phyloP scores from a whole-genome alignment of 2,329 filamentous ascomycete genomes.

The Exophiala oligosperma region DNA sequence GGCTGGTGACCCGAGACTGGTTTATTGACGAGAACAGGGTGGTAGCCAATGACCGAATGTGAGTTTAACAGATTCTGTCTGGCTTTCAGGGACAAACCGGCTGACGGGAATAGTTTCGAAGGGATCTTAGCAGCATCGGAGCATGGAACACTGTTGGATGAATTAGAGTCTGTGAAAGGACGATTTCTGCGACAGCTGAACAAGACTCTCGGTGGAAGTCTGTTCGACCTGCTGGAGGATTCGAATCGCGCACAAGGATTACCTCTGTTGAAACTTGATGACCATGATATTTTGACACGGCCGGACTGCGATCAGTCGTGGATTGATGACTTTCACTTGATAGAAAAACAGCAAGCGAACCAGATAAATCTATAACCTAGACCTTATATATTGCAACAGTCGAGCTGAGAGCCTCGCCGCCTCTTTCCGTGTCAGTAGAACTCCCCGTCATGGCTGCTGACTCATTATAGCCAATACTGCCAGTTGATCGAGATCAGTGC shows the following conservation, averaged over 20 bases:
- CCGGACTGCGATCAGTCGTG: slow-evolving; percentile 3
- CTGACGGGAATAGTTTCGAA: background rate
- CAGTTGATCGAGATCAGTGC: too few species aligned
- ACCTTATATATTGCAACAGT: background rate
- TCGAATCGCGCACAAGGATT: background rate
- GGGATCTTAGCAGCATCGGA: background rate
- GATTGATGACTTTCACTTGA: slow-evolving; percentile 1
- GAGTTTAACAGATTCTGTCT: background rate
- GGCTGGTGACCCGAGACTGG: slow-evolving; percentile 1
- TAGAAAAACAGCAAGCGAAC: background rate
- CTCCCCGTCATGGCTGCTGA: too few species aligned
- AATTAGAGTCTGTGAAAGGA: slow-evolving; percentile 1
- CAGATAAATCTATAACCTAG: background rate
- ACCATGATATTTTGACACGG: background rate
- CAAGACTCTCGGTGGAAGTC: background rate
- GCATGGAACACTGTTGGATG: background rate
- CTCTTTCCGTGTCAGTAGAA: too few species aligned
- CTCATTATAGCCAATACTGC: too few species aligned
- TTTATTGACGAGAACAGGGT: background rate
- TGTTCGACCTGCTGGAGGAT: slow-evolving; percentile 5
- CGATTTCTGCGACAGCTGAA: slow-evolving; percentile 1
- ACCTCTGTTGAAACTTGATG: background rate
- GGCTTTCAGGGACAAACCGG: background rate
- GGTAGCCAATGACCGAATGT: background rate
- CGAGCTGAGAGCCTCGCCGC: background rate